Evolutionary conservation across 1,284 basidiomycete species (phyloP), one percentile per base, ranked within the genome.

Genomic region (Ustilago esculenta): DNA sequence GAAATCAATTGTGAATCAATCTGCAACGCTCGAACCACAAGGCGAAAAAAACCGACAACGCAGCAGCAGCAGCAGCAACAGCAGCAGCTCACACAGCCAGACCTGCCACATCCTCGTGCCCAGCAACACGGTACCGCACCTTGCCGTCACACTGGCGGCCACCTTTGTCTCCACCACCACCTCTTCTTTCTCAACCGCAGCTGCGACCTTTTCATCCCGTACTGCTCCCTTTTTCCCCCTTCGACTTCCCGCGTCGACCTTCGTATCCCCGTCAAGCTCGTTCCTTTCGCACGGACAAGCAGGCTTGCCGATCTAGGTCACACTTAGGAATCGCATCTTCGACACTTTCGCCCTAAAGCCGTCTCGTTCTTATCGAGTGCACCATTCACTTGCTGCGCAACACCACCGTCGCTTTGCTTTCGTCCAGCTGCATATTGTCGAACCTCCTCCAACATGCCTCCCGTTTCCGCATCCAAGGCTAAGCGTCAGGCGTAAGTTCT

Each of bases 391-490:
- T 47, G 57, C 40, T 47, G 57, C 50, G 39, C 32, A 32, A 9
- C 17, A 21, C 25, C 21, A 39, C 21, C 49, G 44, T 15, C 44
- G 37, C 3, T 32, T 36, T 23, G 32, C 39, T 24, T 27, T 45
- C 35, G 15, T 20, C 11, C 12, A 30, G 21, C n/a, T 30, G 21
- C 36, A n/a, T 11, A 30, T 30, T 3, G 44, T 20, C 45, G 35
- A 48, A n/a, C n/a, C n/a, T 21, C 20, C 20, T 35, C 58, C 24
- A 73, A 17, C 15, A 79, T 75, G 72, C 70, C 75, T 36, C 75
- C 77, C 37, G 75, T 81, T 29, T 81, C 80, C 60, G 80, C 80
- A 52, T 81, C 80, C 56, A 81, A 81, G 67, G 80, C 80, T 29
- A 81, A 81, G 71, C 78, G 80, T 42, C 80, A 81, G 66, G 80